A percentile compares a stretch with the other conserved stretches of the same genome.
Evolutionary conservation across 805 yeast genomes (phyloP).

Genomic region (Lipomyces oligophaga): DNA sequence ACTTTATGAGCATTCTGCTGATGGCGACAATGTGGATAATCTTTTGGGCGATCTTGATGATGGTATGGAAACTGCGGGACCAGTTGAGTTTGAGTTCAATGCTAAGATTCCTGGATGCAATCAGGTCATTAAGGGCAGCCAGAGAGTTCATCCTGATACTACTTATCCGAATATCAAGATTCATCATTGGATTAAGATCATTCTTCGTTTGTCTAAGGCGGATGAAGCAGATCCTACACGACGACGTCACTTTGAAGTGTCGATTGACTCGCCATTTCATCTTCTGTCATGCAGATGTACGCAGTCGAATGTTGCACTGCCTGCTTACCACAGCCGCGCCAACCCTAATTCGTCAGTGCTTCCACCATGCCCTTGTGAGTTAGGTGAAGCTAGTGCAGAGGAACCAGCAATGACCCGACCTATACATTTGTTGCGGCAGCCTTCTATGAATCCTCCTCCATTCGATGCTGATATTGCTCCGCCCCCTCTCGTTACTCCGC

Average conservation of each 20-base stretch:
- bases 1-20: conserved; percentile 74
- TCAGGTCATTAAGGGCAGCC: conserved; percentile 11
- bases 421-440: conserved; percentile 51
- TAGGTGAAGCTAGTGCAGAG: neutral
- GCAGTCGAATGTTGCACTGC: conserved; percentile 37
- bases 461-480: conserved; percentile 47
- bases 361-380: conserved; percentile 28
- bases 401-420: conserved; percentile 41
- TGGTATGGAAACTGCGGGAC: conserved; percentile 35
- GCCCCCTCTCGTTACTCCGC: conserved; percentile 40
- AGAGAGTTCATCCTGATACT: conserved; percentile 71
- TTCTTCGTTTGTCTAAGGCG: conserved; percentile 70
- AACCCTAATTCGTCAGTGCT: conserved; percentile 51
- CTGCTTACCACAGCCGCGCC: conserved; percentile 40
- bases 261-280: conserved; percentile 92
- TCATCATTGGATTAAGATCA: conserved; percentile 93
- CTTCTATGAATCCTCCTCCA: conserved; percentile 61
- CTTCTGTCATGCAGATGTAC: conserved; percentile 66
- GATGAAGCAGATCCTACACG: conserved; percentile 50
- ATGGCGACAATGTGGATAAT: conserved; percentile 40
- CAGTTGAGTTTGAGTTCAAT: conserved; percentile 76
- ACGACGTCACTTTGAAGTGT: conserved; percentile 88
- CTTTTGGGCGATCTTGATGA: conserved; percentile 44
- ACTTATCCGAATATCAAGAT: conserved; percentile 73
- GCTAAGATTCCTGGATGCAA: conserved; percentile 63